Percentiles rank a stretch among this genome's conserved stretches.
phyloP scores from a whole-genome alignment of 495 filamentous ascomycete genomes.

The Hapsidospora chrysogenum region DNA sequence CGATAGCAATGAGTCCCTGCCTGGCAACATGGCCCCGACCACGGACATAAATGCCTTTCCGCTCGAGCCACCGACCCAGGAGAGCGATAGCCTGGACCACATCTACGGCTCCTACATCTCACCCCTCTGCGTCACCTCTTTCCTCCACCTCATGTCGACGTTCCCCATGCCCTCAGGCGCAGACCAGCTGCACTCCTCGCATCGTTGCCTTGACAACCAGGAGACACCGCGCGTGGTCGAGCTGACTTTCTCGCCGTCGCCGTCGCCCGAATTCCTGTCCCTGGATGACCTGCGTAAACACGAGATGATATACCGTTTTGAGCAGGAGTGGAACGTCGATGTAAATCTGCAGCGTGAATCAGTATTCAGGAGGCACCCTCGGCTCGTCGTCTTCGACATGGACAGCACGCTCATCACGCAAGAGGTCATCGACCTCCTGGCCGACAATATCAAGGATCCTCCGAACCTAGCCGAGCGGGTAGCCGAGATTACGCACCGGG shows the following conservation, averaged over 20 bases:
- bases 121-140: slow-evolving; percentile 66
- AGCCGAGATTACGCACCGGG: slow-evolving; percentile 66
- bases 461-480: slow-evolving; percentile 41
- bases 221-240: slow-evolving; percentile 44
- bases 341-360: slow-evolving; percentile 54
- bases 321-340: slow-evolving; percentile 78
- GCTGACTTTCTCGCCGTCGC: slow-evolving; percentile 50
- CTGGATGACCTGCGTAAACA: slow-evolving; percentile 56
- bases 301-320: slow-evolving; percentile 65
- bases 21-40: slow-evolving; percentile 42
- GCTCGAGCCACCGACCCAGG: slow-evolving; percentile 48
- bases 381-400: slow-evolving; percentile 92
- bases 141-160: slow-evolving; percentile 57
- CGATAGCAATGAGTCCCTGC: slow-evolving; percentile 18
- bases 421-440: slow-evolving; percentile 92
- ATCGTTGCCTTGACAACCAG: slow-evolving; percentile 49
- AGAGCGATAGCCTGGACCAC: slow-evolving; percentile 49
- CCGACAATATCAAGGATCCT: slow-evolving; percentile 44
- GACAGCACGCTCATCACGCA: slow-evolving; percentile 91
- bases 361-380: slow-evolving; percentile 58
- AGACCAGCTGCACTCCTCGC: slow-evolving; percentile 43
- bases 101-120: slow-evolving; percentile 64
- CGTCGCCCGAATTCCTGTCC: slow-evolving; percentile 48
- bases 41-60: slow-evolving; percentile 52
- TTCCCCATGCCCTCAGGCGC: slow-evolving; percentile 39